Conservation (phyloP, 176 grass and related monocot species). For the Canna indica region DNA sequence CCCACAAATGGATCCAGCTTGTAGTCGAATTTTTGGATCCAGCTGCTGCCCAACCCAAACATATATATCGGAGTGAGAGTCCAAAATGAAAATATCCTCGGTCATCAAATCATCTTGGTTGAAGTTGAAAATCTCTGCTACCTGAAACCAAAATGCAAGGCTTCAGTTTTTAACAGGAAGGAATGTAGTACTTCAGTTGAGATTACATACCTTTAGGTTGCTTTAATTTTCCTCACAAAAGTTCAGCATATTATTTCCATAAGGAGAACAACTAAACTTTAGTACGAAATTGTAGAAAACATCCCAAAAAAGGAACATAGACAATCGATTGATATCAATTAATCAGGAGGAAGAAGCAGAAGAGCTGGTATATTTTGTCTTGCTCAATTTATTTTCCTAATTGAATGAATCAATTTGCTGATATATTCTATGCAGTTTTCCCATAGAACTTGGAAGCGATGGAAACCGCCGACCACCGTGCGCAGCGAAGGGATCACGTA, state of each 20-base stretch:
- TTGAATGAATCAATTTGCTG: no score
- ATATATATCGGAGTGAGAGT: conserved; percentile 67
- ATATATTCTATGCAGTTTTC: no score
- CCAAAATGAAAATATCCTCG: conserved; percentile 88
- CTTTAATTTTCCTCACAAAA: conserved; percentile 44
- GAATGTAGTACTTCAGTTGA: conserved; percentile 23
- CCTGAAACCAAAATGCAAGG: conserved; percentile 40
- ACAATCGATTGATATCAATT: no score
- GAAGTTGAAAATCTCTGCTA: conserved; percentile 96
- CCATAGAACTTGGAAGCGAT: not conserved
- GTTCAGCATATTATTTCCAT: conserved; percentile 24
- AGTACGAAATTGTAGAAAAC: conserved; percentile 23
- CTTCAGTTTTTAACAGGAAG: no score
- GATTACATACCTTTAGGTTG: conserved; percentile 63
- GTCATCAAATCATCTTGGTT: conserved; percentile 98
- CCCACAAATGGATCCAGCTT: conserved; percentile 85
- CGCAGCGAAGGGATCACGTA: conserved; percentile 3
- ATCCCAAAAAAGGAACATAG: not conserved
- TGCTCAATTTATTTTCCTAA: no score
- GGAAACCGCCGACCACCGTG: conserved; percentile 2
- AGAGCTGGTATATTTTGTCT: no score
- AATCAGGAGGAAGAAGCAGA: no score
- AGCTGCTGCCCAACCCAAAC: conserved; percentile 84
- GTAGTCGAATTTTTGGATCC: conserved; percentile 55
- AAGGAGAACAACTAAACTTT: conserved; percentile 25